These are phyloP conservation scores for Ceratocystis alfenasii DNA, from an alignment of 2,329 filamentous ascomycete genomes.

Conservation along the genomic window DNA sequence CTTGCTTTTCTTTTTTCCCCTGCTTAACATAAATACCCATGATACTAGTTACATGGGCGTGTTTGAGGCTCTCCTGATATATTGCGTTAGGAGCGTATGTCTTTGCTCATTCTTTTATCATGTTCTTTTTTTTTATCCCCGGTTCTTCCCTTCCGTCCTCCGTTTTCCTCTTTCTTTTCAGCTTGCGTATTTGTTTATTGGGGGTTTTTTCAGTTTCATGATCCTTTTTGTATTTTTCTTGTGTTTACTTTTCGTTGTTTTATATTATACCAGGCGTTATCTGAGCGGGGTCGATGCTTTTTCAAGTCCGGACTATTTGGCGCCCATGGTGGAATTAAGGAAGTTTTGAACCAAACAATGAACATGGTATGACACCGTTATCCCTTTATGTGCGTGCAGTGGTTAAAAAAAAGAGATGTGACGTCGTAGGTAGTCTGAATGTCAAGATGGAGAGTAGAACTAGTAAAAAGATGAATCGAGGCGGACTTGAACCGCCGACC, in stretches of 20 bases:
- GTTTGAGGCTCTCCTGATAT: no score
- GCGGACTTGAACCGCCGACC: slow-evolving; percentile 18
- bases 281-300: background rate
- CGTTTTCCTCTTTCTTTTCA: no score
- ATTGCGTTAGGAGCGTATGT: no score
- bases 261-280: slow-evolving; percentile 15
- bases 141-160: no score
- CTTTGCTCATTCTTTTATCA: no score
- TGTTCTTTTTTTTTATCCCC: no score
- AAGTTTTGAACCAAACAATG: background rate
- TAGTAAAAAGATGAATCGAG: slow-evolving; percentile 14
- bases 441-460: background rate
- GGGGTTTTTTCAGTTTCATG: no score
- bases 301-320: background rate
- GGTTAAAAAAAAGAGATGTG: background rate
- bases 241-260: background rate
- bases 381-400: background rate
- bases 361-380: background rate
- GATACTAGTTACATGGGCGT: no score
- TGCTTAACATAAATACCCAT: no score
- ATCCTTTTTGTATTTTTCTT: background rate
- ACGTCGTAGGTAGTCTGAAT: background rate
- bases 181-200: no score
- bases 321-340: background rate
- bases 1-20: no score